Percentiles rank a stretch among this genome's conserved stretches.
These are phyloP conservation scores for Xanthoconium stramineum DNA, from an alignment of 768 basidiomycete genomes.

Conservation along the genomic window DNA sequence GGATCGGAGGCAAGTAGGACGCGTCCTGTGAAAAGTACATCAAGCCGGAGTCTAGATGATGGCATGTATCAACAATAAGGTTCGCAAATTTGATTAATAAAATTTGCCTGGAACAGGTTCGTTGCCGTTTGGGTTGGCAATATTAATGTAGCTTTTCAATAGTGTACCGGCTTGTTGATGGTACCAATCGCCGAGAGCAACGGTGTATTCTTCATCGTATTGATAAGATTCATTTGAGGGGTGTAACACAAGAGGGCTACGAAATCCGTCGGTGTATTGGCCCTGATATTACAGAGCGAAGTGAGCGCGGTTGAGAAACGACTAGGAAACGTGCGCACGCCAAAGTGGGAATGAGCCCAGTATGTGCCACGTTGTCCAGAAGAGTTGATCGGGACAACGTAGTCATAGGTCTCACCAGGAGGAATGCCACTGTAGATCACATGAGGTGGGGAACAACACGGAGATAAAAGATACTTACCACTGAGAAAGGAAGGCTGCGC, in stretches of 20 bases:
- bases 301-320: background rate
- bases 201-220: constrained; percentile 90
- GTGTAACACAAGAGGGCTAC: constrained; percentile 81
- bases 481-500: constrained; percentile 77
- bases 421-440: constrained; percentile 64
- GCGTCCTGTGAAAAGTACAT: constrained; percentile 82
- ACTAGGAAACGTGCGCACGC: constrained; percentile 11
- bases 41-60: constrained; percentile 60
- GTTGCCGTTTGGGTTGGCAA: constrained; percentile 75
- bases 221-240: constrained; percentile 60
- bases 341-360: constrained; percentile 74
- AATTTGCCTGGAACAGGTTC: constrained; percentile 82
- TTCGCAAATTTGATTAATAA: background rate
- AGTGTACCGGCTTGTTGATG: constrained; percentile 69
- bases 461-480: constrained; percentile 52
- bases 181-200: constrained; percentile 92
- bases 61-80: background rate
- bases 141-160: constrained; percentile 61
- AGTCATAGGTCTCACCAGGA: constrained; percentile 64
- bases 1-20: constrained; percentile 61
- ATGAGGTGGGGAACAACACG: background rate
- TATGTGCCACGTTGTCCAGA: constrained; percentile 78
- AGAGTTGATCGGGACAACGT: constrained; percentile 65
- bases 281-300: constrained; percentile 41
- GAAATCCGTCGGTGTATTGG: constrained; percentile 93